Percentiles rank a stretch among this genome's conserved stretches.
phyloP scores from a whole-genome alignment of 306 rosid genomes.

The Acacia confusa region DNA sequence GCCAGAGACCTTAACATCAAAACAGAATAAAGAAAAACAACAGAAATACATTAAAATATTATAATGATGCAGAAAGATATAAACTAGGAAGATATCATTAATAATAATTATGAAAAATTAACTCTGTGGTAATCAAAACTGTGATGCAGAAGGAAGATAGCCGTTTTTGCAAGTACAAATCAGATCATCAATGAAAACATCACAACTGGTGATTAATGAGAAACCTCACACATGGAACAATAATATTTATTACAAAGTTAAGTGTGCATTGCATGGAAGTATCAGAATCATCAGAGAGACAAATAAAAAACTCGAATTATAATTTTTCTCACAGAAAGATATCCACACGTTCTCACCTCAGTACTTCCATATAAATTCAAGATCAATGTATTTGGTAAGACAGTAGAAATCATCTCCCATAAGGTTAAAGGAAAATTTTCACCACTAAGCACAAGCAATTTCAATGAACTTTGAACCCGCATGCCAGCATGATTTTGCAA shows the following conservation, averaged over 20 bases:
- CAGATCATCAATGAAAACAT: background rate
- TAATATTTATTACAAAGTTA: slow-evolving; percentile 3
- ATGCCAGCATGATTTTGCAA: slow-evolving; percentile 37
- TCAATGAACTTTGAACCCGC: slow-evolving; percentile 48
- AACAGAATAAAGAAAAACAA: slow-evolving; percentile 21
- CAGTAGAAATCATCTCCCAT: slow-evolving; percentile 61
- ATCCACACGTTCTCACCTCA: slow-evolving; percentile 54
- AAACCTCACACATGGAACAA: slow-evolving; percentile 11
- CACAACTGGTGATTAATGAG: background rate
- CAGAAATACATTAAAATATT: slow-evolving; percentile 1
- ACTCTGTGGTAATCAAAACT: background rate
- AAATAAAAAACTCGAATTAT: slow-evolving; percentile 10
- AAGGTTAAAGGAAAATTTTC: slow-evolving; percentile 66
- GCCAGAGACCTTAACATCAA: slow-evolving; percentile 69
- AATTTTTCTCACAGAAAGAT: slow-evolving; percentile 2
- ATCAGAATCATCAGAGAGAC: slow-evolving; percentile 9
- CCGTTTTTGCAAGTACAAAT: slow-evolving; percentile 2
- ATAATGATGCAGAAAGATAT: slow-evolving; percentile 22
- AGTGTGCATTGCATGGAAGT: background rate
- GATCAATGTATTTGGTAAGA: slow-evolving; percentile 72
- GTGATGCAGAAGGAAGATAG: background rate
- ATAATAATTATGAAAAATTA: background rate
- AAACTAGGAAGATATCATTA: background rate
- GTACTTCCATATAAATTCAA: slow-evolving; percentile 92
- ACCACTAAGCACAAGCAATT: slow-evolving; percentile 83